Evolutionary conservation across 2,329 filamentous ascomycete genomes (phyloP), one percentile per base, ranked within the genome.

Genomic region (Cordyceps pruinosa): DNA sequence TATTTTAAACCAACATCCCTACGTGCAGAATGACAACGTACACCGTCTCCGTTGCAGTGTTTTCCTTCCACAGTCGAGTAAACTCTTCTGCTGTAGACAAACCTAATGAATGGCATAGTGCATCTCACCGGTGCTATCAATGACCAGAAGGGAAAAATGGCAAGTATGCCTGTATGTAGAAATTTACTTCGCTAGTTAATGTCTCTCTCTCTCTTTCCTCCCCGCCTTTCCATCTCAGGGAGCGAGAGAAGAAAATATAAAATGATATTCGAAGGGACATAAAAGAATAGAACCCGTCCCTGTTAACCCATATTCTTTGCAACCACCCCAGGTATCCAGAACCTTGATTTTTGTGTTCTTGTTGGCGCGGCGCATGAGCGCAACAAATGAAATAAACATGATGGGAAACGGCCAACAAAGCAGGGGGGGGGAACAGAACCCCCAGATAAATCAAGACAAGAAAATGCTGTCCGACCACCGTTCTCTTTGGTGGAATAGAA

Each of bases 111-210:
- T n/a, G n/a, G n/a, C n/a, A n/a, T n/a, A n/a, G n/a, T n/a, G n/a
- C n/a, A n/a, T n/a, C n/a, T n/a, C n/a, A n/a, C n/a, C n/a, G n/a
- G n/a, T n/a, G n/a, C n/a, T n/a, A n/a, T 25, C 21, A 42, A 42
- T 4, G 4, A 25, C 10, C n/a, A 48, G 21, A 37, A 28, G 8
- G 9, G n/a, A 26, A 39, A 19, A 19, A 17, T 25, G 28, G 26
- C 44, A 25, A 50, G 17, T 26, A 26, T 50, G 34, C 47, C 17
- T n/a, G 26, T 39, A 23, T 19, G 34, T 49, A 10, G 7, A 46
- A 50, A 35, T 50, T 25, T 39, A 50, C 39, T 39, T 39, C 47
- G 47, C 47, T 50, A 50, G 47, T 39, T 30, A 30, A 50, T 28
- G 34, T 39, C 34, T 39, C 23, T 50, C 37, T 46, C n/a, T 39